Evolutionary conservation across 768 basidiomycete species (phyloP), one percentile per base, ranked within the genome.

Genomic region (Myochromella boudieri): DNA sequence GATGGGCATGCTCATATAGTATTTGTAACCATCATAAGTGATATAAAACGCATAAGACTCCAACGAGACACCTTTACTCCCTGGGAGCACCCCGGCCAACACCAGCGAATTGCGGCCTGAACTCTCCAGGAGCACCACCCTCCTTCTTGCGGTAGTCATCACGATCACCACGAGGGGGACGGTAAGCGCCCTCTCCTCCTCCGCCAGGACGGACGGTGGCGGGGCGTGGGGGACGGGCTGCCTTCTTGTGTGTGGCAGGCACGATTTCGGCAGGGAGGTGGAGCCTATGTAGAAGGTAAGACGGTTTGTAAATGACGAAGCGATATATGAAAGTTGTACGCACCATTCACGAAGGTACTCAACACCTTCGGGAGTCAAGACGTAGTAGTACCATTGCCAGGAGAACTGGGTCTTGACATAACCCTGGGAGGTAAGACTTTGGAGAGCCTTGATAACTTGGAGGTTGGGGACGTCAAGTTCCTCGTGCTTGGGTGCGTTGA

Each of bases 361-460:
- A 55, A 98, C 86, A 63, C 97, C 97, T 70, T 98, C 97, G 42
- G 92, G 86, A 60, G 95, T 99, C 63, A 99, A 80, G 63, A 84
- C 81, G 75, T 98, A 99, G 76, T 98, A 99, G 75, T 97, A 99
- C 80, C 84, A 97, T 65, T 97, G 94, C 97, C 97, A 99, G 39
- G 89, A 93, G 80, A 98, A 98, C 67, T 93, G 95, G 58, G 97
- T 99, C 84, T 97, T 97, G 76, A 98, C 93, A 69, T 77, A 84
- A 46, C 95, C 95, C 65, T 69, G 77, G 33, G 81, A 84, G 55
- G 78, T 84, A 57, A 85, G 68, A 68, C 81, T 83, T 59, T 84
- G 82, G 63, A 83, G 71, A 40, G 81, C 81, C 70, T 84, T 85
- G 70, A 85, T 84, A 52, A 84, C 83, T 55, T 85, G 70, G 43